These are phyloP conservation scores for Nicotiana paniculata DNA, from an alignment of 257 asterid genomes.

Conservation along the genomic window DNA sequence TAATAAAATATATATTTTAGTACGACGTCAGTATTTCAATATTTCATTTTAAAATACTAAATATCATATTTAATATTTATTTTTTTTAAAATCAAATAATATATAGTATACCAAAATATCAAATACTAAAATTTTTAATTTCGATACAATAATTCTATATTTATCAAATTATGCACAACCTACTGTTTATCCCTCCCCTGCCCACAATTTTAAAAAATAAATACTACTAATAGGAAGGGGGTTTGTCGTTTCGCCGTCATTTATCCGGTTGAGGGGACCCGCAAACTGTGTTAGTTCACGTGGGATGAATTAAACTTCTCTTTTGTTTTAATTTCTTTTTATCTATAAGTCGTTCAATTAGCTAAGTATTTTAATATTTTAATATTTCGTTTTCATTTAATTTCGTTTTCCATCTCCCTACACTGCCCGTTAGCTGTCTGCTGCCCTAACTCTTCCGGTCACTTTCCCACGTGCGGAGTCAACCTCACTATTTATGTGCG, in stretches of 20 bases:
- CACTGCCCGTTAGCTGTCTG: conserved; percentile 22
- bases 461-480: conserved; percentile 4
- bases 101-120: too few relatives aligned
- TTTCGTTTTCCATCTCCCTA: conserved; percentile 20
- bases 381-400: conserved; percentile 8
- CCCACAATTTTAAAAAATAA: too few relatives aligned
- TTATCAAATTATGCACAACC: too few relatives aligned
- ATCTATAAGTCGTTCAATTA: neutral
- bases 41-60: too few relatives aligned
- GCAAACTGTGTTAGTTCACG: conserved; percentile 16
- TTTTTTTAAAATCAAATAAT: too few relatives aligned
- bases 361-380: neutral
- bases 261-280: conserved; percentile 13
- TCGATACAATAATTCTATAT: too few relatives aligned
- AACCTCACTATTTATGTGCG: neutral
- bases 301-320: conserved; percentile 13
- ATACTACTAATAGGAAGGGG: too few relatives aligned
- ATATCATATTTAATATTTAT: too few relatives aligned
- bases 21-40: too few relatives aligned
- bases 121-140: too few relatives aligned
- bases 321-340: neutral
- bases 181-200: too few relatives aligned
- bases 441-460: conserved; percentile 14
- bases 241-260: neutral
- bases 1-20: too few relatives aligned